Percentiles rank a stretch among this genome's conserved stretches.
Conservation (phyloP, 768 basidiomycete genomes). For the Lactifluus volemus region DNA sequence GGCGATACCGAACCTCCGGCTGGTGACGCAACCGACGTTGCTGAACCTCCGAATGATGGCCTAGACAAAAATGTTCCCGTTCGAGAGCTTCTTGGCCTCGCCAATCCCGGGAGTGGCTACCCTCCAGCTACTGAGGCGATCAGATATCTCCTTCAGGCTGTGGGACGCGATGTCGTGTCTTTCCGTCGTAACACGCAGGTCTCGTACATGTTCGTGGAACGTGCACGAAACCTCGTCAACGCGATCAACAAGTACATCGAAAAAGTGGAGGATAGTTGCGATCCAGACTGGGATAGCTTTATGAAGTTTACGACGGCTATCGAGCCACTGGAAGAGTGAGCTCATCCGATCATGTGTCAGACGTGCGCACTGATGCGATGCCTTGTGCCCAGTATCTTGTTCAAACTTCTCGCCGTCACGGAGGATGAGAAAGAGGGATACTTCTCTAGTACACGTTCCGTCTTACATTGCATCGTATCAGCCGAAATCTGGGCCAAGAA, state of each 20-base stretch:
- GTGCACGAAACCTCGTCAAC: conserved; percentile 16
- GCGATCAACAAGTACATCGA: conserved; percentile 15
- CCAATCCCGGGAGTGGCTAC: background rate
- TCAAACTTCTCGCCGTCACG: conserved; percentile 1
- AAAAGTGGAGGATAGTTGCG: conserved; percentile 1
- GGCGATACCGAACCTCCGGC: too few relatives aligned
- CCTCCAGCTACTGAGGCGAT: conserved; percentile 14
- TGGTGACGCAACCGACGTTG: too few relatives aligned
- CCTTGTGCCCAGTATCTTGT: conserved; percentile 1
- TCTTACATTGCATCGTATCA: background rate
- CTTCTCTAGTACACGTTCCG: background rate
- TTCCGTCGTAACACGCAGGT: conserved; percentile 19
- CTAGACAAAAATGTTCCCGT: background rate
- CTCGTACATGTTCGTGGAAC: conserved; percentile 18
- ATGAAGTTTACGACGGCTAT: conserved; percentile 18
- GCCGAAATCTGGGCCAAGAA: conserved; percentile 2
- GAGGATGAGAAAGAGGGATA: conserved; percentile 11
- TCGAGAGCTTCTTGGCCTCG: background rate
- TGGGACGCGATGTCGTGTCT: conserved; percentile 12
- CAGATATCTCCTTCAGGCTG: conserved; percentile 15
- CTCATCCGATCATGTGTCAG: background rate
- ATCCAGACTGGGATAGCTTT: conserved; percentile 15
- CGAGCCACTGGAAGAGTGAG: conserved; percentile 20
- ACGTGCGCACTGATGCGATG: background rate
- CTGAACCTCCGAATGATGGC: too few relatives aligned